Base-by-base conservation (phyloP, 768 basidiomycete species). In the Postia placenta region DNA sequence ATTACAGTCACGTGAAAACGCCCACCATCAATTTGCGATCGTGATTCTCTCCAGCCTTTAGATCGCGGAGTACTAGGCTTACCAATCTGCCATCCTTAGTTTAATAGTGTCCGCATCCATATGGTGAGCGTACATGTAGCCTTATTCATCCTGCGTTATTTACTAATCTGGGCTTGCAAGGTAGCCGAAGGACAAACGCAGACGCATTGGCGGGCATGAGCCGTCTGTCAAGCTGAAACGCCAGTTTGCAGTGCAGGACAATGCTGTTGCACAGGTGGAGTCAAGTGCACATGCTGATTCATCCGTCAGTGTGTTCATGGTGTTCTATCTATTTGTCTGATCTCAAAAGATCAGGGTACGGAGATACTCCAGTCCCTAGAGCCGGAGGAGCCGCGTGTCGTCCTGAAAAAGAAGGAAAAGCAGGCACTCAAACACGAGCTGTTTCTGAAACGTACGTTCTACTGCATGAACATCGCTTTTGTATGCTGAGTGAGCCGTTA, bases 371-470 rank as follows among this genome's bases (percentile, higher is more conserved):
- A 67, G 24, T 61, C 70, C 28, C 57, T 72, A 47, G 45, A 56
- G 15, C 30, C 58, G 11, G 66, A 69, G 30, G 60, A 51, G 17
- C 48, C 55, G 22, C 51, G 44, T 20, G 51, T 54, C 5, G 40
- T 42, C 15, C 51, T 71, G 42, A 77, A 65, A 53, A 91, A 91
- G 66, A 88, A 84, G 60, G 80, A 77, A 49, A 88, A 82, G 62
- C 76, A 77, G 46, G 71, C 75, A 15, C 55, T 79, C 47, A 89
- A 82, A 62, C 81, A 80, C 43, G 79, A 86, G 53, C 72, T 79
- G 3, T 85, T 91, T 56, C 60, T 88, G 38, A 72, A 81, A 69
- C 80, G 87, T 87, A 55, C 30, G 71, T 55, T 11, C 14, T 22
- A 36, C 12, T 44, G 24, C 19, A 20, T 28, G 22, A 11, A 20